A percentile compares a stretch with the other conserved stretches of the same genome.
Conservation (phyloP, 2,329 filamentous ascomycete species). For the Ophidiomyces ophidiicola region DNA sequence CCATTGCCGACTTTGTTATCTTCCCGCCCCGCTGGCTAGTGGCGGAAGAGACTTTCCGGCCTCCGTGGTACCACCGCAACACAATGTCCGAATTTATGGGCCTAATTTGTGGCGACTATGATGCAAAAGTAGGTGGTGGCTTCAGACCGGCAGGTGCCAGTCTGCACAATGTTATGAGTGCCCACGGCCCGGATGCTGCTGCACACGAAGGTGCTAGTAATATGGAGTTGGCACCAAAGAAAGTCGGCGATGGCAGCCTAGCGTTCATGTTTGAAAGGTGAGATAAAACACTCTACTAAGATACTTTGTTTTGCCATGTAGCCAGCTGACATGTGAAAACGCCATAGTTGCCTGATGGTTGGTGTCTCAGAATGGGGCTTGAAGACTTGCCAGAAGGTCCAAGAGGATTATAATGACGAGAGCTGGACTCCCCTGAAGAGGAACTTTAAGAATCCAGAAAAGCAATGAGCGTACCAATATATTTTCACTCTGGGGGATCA, state of each 20-base stretch:
- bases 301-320: neutral
- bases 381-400: constrained; percentile 57
- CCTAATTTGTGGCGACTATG: constrained; percentile 49
- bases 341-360: constrained; percentile 49
- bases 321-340: constrained; percentile 2
- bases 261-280: constrained; percentile 54
- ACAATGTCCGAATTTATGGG: constrained; percentile 57
- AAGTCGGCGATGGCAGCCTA: constrained; percentile 48
- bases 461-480: constrained; percentile 17
- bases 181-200: constrained; percentile 48
- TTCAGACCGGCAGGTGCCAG: constrained; percentile 51
- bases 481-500: neutral
- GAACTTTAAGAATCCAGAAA: constrained; percentile 47
- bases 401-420: constrained; percentile 64
- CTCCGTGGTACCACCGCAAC: constrained; percentile 54
- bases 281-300: constrained; percentile 3
- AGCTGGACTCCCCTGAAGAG: constrained; percentile 62
- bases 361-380: constrained; percentile 62
- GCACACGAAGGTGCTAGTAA: constrained; percentile 46
- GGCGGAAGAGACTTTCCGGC: constrained; percentile 48
- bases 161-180: constrained; percentile 61
- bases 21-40: constrained; percentile 55
- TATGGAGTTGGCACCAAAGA: constrained; percentile 42
- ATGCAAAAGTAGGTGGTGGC: constrained; percentile 45
- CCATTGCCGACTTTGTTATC: constrained; percentile 54